Evolutionary conservation across 257 asterid species (phyloP).

Genomic region (Solanum commersonii): DNA sequence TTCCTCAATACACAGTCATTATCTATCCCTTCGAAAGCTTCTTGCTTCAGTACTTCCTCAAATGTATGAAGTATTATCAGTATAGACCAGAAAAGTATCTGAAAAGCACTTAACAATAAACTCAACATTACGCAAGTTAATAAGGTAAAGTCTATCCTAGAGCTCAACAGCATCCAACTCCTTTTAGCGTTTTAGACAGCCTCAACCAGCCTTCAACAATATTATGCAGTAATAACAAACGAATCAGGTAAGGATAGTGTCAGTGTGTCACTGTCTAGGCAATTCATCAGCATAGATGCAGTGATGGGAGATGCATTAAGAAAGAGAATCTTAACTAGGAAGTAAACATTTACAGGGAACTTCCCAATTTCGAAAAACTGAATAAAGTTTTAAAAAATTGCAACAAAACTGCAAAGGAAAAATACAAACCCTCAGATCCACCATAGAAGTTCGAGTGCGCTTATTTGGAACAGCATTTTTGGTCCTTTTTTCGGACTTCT

Average conservation of each 20-base stretch:
- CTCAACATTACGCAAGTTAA: neutral
- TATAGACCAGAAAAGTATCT: neutral
- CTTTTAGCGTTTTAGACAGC: neutral
- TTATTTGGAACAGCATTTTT: slow-evolving; percentile 62
- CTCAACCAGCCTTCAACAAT: neutral
- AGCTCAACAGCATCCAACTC: neutral
- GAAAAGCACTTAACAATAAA: neutral
- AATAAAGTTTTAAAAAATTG: neutral
- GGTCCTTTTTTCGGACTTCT: slow-evolving; percentile 59
- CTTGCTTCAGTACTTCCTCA: neutral
- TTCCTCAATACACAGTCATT: neutral
- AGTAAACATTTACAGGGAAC: neutral
- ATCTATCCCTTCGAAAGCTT: neutral
- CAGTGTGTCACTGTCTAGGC: neutral
- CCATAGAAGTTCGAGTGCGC: slow-evolving; percentile 90
- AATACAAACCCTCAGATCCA: slow-evolving; percentile 56
- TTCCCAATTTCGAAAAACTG: neutral
- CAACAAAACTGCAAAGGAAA: neutral
- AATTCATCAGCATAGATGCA: neutral
- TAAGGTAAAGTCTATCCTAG: neutral
- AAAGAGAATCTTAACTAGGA: neutral
- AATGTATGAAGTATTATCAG: neutral
- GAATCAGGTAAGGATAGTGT: neutral
- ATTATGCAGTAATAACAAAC: neutral
- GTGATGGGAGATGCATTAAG: neutral